Evolutionary conservation across 1,284 basidiomycete genomes (phyloP).

Genomic region (Sporisorium exsertum): DNA sequence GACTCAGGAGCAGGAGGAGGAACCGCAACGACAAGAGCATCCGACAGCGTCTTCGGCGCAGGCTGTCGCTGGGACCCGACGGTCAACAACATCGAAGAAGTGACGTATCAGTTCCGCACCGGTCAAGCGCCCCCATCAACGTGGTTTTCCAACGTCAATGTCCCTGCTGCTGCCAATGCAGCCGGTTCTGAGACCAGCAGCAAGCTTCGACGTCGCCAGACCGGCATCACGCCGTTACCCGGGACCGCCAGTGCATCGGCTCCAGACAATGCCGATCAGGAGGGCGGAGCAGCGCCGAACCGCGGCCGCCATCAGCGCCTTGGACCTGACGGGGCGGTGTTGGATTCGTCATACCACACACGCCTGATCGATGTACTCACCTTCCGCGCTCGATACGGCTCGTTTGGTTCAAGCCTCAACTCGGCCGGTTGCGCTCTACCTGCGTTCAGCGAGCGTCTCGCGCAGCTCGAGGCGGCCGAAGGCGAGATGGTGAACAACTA

Average conservation of each 20-base stretch:
- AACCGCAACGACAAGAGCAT: background rate
- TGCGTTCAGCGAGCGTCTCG: conserved; percentile 28
- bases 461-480: conserved; percentile 22
- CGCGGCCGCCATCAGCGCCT: background rate
- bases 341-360: conserved; percentile 38
- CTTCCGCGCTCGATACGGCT: conserved; percentile 33
- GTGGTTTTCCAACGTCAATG: conserved; percentile 31
- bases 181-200: background rate
- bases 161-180: background rate
- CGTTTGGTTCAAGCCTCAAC: conserved; percentile 39
- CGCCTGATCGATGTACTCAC: conserved; percentile 43
- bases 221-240: background rate
- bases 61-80: conserved; percentile 52
- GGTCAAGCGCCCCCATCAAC: conserved; percentile 40
- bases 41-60: conserved; percentile 33
- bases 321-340: background rate
- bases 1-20: background rate
- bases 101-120: conserved; percentile 32
- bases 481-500: conserved; percentile 40
- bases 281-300: background rate
- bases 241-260: background rate
- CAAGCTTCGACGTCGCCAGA: conserved; percentile 7
- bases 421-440: conserved; percentile 35
- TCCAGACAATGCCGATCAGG: background rate
- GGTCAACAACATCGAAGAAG: conserved; percentile 35